Conservation (phyloP, 257 asterid species). For the Ajuga chamaepitys region DNA sequence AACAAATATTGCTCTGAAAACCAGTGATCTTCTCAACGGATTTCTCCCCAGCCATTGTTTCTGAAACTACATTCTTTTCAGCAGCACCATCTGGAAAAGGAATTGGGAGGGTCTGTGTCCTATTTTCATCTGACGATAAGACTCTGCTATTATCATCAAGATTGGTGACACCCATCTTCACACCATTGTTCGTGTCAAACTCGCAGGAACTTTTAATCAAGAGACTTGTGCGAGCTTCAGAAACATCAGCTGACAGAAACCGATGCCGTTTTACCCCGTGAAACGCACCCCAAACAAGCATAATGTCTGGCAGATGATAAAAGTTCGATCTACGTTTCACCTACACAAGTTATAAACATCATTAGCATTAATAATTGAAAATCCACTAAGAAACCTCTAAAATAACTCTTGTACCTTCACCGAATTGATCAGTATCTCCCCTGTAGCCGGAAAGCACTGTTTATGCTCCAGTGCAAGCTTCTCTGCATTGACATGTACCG, state of each 20-base stretch:
- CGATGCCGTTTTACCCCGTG: constrained; percentile 26
- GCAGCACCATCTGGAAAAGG: constrained; percentile 14
- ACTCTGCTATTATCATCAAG: constrained; percentile 8
- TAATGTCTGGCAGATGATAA: constrained; percentile 54
- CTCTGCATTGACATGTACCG: constrained; percentile 32
- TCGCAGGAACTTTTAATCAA: constrained; percentile 1
- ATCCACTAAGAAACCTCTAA: background rate
- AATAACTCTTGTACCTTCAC: constrained; percentile 43
- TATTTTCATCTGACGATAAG: constrained; percentile 13
- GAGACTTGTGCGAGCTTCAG: constrained; percentile 7
- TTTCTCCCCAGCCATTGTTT: constrained; percentile 17
- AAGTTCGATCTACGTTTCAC: constrained; percentile 38
- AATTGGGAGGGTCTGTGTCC: constrained; percentile 14
- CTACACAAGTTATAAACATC: constrained; percentile 24
- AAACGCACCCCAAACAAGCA: constrained; percentile 49
- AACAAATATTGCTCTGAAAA: background rate
- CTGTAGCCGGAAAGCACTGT: constrained; percentile 38
- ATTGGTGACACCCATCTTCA: constrained; percentile 9
- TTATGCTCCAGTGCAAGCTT: constrained; percentile 42
- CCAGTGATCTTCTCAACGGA: constrained; percentile 12
- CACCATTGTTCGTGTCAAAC: constrained; percentile 11
- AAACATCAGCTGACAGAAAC: constrained; percentile 45
- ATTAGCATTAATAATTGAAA: background rate
- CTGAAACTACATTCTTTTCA: constrained; percentile 20
- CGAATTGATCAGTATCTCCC: constrained; percentile 38